phyloP scores from a whole-genome alignment of 2,329 filamentous ascomycete species.

The Dryadomyces quercus-mongolicae region DNA sequence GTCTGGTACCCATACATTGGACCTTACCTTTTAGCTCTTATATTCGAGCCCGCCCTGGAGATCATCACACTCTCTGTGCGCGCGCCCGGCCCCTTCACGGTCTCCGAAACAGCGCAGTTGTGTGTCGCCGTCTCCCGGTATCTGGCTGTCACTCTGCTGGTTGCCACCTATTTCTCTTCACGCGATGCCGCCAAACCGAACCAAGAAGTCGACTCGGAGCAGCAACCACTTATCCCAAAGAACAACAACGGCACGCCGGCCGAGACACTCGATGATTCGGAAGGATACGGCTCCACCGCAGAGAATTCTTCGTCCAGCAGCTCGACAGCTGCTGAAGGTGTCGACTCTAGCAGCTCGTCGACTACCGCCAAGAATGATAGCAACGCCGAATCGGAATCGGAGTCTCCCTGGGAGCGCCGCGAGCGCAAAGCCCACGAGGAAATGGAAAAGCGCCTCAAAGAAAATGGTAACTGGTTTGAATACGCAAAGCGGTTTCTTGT shows the following conservation, averaged over 20 bases:
- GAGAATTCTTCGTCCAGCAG: slow-evolving; percentile 21
- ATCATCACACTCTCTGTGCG: slow-evolving; percentile 14
- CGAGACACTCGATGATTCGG: slow-evolving; percentile 3
- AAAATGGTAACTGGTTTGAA: slow-evolving; percentile 64
- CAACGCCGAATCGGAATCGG: slow-evolving; percentile 25
- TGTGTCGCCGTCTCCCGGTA: slow-evolving; percentile 21
- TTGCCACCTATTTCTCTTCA: slow-evolving; percentile 20
- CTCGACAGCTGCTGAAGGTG: slow-evolving; percentile 23
- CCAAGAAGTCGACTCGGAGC: slow-evolving; percentile 20
- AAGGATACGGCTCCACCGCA: slow-evolving; percentile 30
- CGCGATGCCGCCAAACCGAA: slow-evolving; percentile 9
- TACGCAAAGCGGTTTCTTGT: slow-evolving; percentile 64
- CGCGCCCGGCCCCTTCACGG: slow-evolving; percentile 3
- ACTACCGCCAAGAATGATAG: slow-evolving; percentile 10
- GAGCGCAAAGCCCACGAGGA: slow-evolving; percentile 42
- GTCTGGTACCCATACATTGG: slow-evolving; percentile 54
- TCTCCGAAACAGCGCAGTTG: slow-evolving; percentile 18
- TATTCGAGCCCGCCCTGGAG: slow-evolving; percentile 38
- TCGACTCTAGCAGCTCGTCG: not conserved
- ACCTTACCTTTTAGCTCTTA: slow-evolving; percentile 45
- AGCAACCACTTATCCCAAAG: slow-evolving; percentile 42
- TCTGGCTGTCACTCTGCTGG: slow-evolving; percentile 20
- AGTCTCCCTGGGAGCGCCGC: slow-evolving; percentile 42
- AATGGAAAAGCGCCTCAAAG: slow-evolving; percentile 57
- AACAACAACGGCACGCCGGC: slow-evolving; percentile 14